A percentile compares a stretch with the other conserved stretches of the same genome.
These are phyloP conservation scores for Mollisiaceae sp. DNA, from an alignment of 2,329 filamentous ascomycete species.

Conservation along the genomic window DNA sequence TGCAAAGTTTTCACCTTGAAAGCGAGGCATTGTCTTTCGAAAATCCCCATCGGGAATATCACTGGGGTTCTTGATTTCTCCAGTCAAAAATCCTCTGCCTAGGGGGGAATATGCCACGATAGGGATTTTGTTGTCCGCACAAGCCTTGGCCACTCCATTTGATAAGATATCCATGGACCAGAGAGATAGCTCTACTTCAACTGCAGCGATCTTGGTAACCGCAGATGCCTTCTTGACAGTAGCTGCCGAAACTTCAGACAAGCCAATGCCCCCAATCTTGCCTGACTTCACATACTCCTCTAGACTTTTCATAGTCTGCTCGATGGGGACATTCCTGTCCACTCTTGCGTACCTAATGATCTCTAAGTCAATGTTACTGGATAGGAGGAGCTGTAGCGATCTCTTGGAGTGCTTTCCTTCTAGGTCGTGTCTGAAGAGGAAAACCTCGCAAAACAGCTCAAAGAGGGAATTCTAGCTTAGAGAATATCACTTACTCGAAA, in stretches of 20 bases:
- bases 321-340: constrained; percentile 51
- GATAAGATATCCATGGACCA: constrained; percentile 45
- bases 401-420: no score
- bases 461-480: no score
- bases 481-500: constrained; percentile 20
- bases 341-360: constrained; percentile 46
- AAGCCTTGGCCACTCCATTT: constrained; percentile 52
- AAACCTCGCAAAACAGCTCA: no score
- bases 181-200: constrained; percentile 53
- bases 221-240: constrained; percentile 49
- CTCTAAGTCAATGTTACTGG: no score
- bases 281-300: constrained; percentile 48
- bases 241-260: constrained; percentile 50
- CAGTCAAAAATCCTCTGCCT: constrained; percentile 58
- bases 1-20: constrained; percentile 65
- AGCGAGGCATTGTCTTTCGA: constrained; percentile 66
- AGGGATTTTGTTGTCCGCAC: constrained; percentile 68
- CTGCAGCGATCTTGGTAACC: constrained; percentile 49
- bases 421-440: no score
- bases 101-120: constrained; percentile 76
- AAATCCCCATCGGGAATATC: constrained; percentile 56
- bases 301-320: constrained; percentile 43
- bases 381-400: no score
- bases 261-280: constrained; percentile 50
- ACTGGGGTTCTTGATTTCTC: constrained; percentile 53